Percentiles rank a stretch among this genome's conserved stretches.
Conservation (phyloP, 139 green algal genomes). For the Micromonas commoda region DNA sequence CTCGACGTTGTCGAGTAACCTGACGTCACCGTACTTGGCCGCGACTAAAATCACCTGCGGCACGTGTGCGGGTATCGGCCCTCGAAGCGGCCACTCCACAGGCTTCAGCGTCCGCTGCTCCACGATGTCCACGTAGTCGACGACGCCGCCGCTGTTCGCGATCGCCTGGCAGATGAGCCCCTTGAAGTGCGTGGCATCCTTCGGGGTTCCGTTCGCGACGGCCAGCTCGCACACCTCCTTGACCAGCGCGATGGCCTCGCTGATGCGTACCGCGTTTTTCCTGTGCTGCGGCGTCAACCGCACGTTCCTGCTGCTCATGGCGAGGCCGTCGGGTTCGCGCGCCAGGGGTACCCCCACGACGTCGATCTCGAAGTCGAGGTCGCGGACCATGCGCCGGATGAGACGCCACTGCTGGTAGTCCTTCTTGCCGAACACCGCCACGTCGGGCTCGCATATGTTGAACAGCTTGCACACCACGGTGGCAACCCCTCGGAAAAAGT, state of each 20-base stretch:
- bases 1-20: constrained; percentile 86
- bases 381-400: constrained; percentile 70
- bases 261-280: not conserved
- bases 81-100: constrained; percentile 40
- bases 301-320: constrained; percentile 92
- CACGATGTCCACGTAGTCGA: constrained; percentile 49
- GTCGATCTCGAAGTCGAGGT: constrained; percentile 69
- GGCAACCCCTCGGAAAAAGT: constrained; percentile 95
- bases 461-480: constrained; percentile 94
- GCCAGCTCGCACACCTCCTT: not conserved
- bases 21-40: constrained; percentile 72
- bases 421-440: constrained; percentile 91
- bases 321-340: constrained; percentile 84
- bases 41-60: constrained; percentile 59
- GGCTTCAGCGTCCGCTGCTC: constrained; percentile 55
- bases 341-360: constrained; percentile 79
- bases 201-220: not conserved
- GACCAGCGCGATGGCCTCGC: not conserved
- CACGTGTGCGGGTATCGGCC: too few species aligned
- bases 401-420: constrained; percentile 96
- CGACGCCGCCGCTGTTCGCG: constrained; percentile 16
- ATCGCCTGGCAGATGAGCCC: constrained; percentile 1
- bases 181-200: not conserved
- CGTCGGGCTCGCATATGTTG: constrained; percentile 81
- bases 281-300: constrained; percentile 61